Percentiles rank a stretch among this genome's conserved stretches.
Conservation (phyloP, 169 alveolate species). For the Toxoplasma gondii region DNA sequence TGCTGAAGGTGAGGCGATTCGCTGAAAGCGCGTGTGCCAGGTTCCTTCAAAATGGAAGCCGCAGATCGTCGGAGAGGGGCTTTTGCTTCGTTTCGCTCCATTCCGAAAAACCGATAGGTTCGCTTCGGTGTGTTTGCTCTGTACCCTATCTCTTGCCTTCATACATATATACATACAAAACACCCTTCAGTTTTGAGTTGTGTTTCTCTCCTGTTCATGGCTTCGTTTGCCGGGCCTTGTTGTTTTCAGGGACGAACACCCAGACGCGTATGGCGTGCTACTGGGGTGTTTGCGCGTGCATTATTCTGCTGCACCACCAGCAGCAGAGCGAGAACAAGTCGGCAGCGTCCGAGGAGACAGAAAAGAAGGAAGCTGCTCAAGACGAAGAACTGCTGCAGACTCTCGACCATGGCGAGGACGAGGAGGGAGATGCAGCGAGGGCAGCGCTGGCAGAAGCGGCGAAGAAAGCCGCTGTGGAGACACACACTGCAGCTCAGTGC, state of each 20-base stretch:
- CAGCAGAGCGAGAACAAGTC: conserved; percentile 26
- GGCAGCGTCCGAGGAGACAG: background rate
- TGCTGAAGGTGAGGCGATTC: conserved; percentile 62
- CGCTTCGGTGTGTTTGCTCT: too few relatives aligned
- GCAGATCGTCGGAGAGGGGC: too few relatives aligned
- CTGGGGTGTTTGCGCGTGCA: conserved; percentile 70
- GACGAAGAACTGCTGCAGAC: conserved; percentile 65
- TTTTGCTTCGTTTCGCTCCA: too few relatives aligned
- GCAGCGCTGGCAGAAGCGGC: conserved; percentile 49
- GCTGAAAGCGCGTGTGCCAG: too few relatives aligned
- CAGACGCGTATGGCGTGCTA: conserved; percentile 68
- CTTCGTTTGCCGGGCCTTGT: background rate
- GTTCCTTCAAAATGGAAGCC: too few relatives aligned
- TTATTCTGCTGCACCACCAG: conserved; percentile 46
- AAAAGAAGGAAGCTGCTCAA: conserved; percentile 8
- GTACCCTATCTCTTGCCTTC: too few relatives aligned
- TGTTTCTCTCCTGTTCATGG: background rate
- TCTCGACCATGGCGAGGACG: conserved; percentile 66
- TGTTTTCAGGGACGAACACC: conserved; percentile 60
- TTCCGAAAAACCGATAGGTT: too few relatives aligned
- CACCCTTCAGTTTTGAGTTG: too few relatives aligned
- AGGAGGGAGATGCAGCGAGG: conserved; percentile 51
- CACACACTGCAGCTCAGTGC: conserved; percentile 58
- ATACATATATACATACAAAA: background rate
- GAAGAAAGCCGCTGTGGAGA: conserved; percentile 6